Conservation (phyloP, 805 yeast species). For the Brettanomyces naardenensis region DNA sequence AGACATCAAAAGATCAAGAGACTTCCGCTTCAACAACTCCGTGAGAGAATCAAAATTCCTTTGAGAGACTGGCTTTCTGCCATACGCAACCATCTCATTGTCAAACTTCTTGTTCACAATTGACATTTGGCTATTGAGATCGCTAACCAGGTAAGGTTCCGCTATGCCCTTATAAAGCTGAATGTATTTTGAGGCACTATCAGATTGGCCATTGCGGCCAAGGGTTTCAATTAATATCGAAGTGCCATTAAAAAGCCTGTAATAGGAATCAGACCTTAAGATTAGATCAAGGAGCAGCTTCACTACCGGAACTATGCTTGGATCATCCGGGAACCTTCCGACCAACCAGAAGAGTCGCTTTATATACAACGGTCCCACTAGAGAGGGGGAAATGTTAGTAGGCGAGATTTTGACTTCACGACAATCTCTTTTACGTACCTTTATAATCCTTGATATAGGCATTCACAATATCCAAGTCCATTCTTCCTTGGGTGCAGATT, state of each 20-base stretch:
- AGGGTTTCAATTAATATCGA: conserved; percentile 8
- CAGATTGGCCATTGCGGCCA: neutral
- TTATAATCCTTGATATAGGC: neutral
- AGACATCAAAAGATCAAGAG: conserved; percentile 12
- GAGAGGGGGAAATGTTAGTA: conserved; percentile 6
- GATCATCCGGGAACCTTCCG: conserved; percentile 7
- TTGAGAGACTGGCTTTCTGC: neutral
- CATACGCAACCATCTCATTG: neutral
- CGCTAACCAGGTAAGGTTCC: conserved; percentile 1
- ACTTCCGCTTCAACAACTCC: conserved; percentile 7
- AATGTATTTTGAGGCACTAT: neutral
- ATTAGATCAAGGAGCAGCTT: conserved; percentile 11
- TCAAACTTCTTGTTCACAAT: conserved; percentile 1
- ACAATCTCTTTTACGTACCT: neutral
- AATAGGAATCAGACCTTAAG: conserved; percentile 8
- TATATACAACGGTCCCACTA: conserved; percentile 14
- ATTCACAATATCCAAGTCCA: neutral
- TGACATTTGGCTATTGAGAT: conserved; percentile 1
- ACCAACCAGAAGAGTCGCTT: conserved; percentile 14
- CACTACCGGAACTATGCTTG: conserved; percentile 3
- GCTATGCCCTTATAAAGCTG: conserved; percentile 2
- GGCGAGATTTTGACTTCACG: too few species aligned
- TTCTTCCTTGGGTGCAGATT: neutral
- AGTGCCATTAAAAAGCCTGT: conserved; percentile 11
- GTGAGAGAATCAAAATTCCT: conserved; percentile 7